Evolutionary conservation across 2,329 filamentous ascomycete species (phyloP), one percentile per base, ranked within the genome.

Genomic region (Stachybotrys echinatus): DNA sequence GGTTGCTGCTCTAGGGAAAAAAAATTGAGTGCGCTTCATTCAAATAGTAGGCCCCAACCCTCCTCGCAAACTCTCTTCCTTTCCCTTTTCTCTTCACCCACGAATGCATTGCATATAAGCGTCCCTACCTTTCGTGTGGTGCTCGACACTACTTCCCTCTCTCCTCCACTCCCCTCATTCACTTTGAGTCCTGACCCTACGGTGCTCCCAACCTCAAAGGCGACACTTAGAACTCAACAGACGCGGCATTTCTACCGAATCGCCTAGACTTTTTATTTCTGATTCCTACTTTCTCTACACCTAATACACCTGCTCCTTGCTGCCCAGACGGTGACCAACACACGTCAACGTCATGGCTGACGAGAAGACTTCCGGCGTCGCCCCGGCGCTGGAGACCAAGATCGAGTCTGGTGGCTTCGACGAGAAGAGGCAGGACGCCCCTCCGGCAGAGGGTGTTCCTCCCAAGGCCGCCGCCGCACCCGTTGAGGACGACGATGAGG

Each of bases 401-500:
- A 84, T 85, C 61, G 81, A 84, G 67, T 79, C 79, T 58, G 82
- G 81, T 58, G 71, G 75, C 65, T 85, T 86, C 67, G 77, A 84
- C 67, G 83, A 87, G 74, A 85, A 85, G 75, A 70, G 68, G 51
- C 71, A 66, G 56, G 61, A 63, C 50, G 58, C 53, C 51, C 57
- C 61, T 54, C 55, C 69, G 22, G 23, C 42, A 51, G 63, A 67
- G 53, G 61, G 63, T 38, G 58, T 64, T 39, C 55, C 66, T 40
- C 54, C 66, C 52, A 66, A 67, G 62, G 69, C 71, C 61, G 60
- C 64, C 52, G 74, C 72, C 62, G 65, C 63, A 46, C 75, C 79
- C 42, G 80, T 79, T 23, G 84, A 85, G 6, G 85, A 89, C 45
- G 86, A 91, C 20, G 87, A 88, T 43, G 67, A 73, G 23, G 87